Evolutionary conservation across 1,284 basidiomycete genomes (phyloP).

Genomic region (Malassezia caprae): DNA sequence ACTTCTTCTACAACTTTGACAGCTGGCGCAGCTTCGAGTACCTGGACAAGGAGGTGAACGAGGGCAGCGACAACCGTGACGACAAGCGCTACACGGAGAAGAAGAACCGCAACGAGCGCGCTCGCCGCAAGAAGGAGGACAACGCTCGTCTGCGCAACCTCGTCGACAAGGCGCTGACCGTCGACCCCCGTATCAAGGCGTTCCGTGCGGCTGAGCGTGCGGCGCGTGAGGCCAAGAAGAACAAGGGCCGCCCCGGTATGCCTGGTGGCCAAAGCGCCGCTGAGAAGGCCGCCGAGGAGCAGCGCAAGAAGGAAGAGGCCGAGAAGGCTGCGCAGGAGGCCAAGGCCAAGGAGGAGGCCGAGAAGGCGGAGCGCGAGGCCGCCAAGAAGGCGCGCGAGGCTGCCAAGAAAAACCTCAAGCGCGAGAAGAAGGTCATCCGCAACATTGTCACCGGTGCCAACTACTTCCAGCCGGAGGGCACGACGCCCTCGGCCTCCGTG

Average conservation of each 20-base stretch:
- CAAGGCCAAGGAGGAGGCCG: conserved; percentile 54
- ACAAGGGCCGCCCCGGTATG: conserved; percentile 51
- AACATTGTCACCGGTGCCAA: conserved; percentile 53
- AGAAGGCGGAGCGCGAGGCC: conserved; percentile 60
- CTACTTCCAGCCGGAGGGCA: conserved; percentile 54
- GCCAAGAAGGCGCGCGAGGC: conserved; percentile 86
- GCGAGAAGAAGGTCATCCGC: conserved; percentile 46
- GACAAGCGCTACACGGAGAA: conserved; percentile 98
- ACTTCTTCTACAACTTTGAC: conserved; percentile 99
- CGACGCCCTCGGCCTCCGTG: conserved; percentile 50
- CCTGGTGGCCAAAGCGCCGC: conserved; percentile 23
- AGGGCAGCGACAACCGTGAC: conserved; percentile 91
- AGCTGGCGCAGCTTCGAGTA: conserved; percentile 97
- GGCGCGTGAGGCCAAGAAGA: conserved; percentile 84
- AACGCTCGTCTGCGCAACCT: conserved; percentile 76
- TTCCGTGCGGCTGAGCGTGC: conserved; percentile 96
- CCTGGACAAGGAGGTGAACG: conserved; percentile 95
- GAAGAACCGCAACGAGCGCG: conserved; percentile 96
- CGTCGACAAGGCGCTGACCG: conserved; percentile 73
- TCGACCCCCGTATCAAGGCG: conserved; percentile 91
- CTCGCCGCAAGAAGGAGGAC: conserved; percentile 94
- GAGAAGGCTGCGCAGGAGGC: conserved; percentile 61
- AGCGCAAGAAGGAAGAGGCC: conserved; percentile 62
- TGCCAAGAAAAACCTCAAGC: conserved; percentile 47
- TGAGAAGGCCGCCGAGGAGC: conserved; percentile 38